Evolutionary conservation across 2,329 filamentous ascomycete genomes (phyloP).

Genomic region (Passalora sequoiae): DNA sequence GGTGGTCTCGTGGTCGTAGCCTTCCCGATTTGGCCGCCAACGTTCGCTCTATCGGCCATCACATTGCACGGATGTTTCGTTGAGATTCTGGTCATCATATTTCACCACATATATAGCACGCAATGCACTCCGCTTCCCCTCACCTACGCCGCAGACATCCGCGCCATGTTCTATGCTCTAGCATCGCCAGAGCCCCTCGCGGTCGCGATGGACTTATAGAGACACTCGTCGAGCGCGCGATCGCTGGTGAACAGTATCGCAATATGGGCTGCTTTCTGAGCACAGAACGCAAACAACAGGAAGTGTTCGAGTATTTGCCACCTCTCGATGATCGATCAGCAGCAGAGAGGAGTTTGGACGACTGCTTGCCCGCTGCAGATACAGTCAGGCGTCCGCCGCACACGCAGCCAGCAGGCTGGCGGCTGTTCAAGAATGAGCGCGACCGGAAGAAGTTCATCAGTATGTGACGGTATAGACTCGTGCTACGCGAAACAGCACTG

Average conservation of each 20-base stretch:
- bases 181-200: too few species aligned
- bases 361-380: slow-evolving; percentile 9
- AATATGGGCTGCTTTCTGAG: slow-evolving; percentile 4
- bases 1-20: slow-evolving; percentile 21
- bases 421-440: slow-evolving; percentile 10
- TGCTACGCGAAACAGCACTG: too few species aligned
- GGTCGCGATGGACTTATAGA: too few species aligned
- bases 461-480: too few species aligned
- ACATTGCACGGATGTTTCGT: slow-evolving; percentile 13
- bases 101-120: neutral
- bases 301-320: neutral
- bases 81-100: slow-evolving; percentile 2
- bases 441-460: slow-evolving; percentile 18
- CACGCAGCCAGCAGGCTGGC: slow-evolving; percentile 7
- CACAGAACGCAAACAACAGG: neutral
- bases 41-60: slow-evolving; percentile 14
- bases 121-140: neutral
- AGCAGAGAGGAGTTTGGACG: slow-evolving; percentile 8
- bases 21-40: slow-evolving; percentile 11
- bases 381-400: neutral
- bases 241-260: too few species aligned
- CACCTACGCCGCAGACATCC: neutral
- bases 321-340: neutral
- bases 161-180: too few species aligned
- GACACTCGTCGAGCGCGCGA: too few species aligned